Conservation (phyloP, 2,329 filamentous ascomycete species). For the Arachnomyces sp. region DNA sequence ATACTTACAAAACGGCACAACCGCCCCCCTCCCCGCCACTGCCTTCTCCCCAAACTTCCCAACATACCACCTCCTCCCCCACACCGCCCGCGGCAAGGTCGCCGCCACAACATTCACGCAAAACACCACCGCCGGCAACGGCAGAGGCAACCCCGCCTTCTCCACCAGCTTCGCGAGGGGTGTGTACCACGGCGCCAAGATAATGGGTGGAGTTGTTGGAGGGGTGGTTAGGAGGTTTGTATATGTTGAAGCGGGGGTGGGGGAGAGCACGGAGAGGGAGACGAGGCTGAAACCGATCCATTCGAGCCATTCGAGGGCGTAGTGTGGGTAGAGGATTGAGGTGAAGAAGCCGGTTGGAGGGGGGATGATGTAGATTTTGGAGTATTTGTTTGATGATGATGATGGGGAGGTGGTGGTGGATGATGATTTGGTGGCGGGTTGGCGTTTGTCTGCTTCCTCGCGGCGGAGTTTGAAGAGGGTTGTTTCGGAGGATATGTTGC, state of each 20-base stretch:
- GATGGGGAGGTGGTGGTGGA: slow-evolving; percentile 21
- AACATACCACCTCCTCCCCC: slow-evolving; percentile 77
- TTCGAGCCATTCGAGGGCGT: slow-evolving; percentile 94
- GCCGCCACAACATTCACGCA: slow-evolving; percentile 77
- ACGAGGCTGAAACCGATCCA: slow-evolving; percentile 80
- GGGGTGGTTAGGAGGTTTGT: background rate
- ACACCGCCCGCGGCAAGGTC: slow-evolving; percentile 80
- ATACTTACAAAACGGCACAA: slow-evolving; percentile 50
- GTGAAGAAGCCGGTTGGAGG: slow-evolving; percentile 72
- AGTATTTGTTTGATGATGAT: slow-evolving; percentile 44
- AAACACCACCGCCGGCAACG: slow-evolving; percentile 68
- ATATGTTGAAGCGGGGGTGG: slow-evolving; percentile 2
- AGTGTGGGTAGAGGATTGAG: slow-evolving; percentile 82
- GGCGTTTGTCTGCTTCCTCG: slow-evolving; percentile 44
- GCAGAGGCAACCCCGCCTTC: slow-evolving; percentile 42
- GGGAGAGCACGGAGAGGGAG: slow-evolving; percentile 26
- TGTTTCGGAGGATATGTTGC: slow-evolving; percentile 85
- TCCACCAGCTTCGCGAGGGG: slow-evolving; percentile 23
- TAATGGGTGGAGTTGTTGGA: slow-evolving; percentile 18
- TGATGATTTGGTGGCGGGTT: slow-evolving; percentile 43
- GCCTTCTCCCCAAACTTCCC: slow-evolving; percentile 79
- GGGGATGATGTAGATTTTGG: slow-evolving; percentile 82
- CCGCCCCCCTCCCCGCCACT: slow-evolving; percentile 64
- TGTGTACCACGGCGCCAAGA: slow-evolving; percentile 28
- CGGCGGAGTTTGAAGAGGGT: slow-evolving; percentile 79